Percentiles rank a stretch among this genome's conserved stretches.
Evolutionary conservation across 1,284 basidiomycete species (phyloP).

Genomic region (Ceratobasidium sp.): DNA sequence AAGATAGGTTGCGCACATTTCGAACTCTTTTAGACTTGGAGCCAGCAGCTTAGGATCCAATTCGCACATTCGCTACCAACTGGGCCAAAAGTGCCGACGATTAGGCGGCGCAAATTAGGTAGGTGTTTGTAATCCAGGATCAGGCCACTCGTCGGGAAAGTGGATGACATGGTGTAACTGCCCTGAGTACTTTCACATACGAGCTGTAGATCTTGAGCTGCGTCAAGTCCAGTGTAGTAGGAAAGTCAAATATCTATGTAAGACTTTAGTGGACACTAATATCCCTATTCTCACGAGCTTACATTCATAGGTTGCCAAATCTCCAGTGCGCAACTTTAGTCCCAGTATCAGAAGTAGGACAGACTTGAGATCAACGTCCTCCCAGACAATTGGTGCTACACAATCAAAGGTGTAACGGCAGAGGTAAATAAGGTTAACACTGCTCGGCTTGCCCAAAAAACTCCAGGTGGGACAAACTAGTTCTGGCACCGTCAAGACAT

Average conservation of each 20-base stretch:
- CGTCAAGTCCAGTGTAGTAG: background rate
- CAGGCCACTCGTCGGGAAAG: background rate
- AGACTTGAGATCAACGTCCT: background rate
- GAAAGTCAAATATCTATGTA: background rate
- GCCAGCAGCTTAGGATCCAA: constrained; percentile 1
- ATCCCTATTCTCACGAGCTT: background rate
- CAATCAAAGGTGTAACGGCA: background rate
- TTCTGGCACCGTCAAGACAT: background rate
- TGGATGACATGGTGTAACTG: background rate
- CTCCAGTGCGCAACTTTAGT: no score
- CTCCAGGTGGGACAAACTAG: background rate
- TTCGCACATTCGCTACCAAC: background rate
- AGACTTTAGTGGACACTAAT: background rate
- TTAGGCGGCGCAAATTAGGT: background rate
- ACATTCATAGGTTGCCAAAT: background rate
- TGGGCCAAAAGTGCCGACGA: background rate
- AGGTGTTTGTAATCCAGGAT: background rate
- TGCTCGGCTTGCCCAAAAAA: background rate
- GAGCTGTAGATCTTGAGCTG: background rate
- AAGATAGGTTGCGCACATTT: background rate
- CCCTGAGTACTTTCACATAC: background rate
- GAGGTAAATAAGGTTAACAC: background rate
- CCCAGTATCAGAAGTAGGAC: background rate
- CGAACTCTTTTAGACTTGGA: background rate
- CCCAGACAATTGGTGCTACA: background rate